Evolutionary conservation across 1,139 yeast species (phyloP), one percentile per base, ranked within the genome.

Genomic region (Taiozyma sp.): DNA sequence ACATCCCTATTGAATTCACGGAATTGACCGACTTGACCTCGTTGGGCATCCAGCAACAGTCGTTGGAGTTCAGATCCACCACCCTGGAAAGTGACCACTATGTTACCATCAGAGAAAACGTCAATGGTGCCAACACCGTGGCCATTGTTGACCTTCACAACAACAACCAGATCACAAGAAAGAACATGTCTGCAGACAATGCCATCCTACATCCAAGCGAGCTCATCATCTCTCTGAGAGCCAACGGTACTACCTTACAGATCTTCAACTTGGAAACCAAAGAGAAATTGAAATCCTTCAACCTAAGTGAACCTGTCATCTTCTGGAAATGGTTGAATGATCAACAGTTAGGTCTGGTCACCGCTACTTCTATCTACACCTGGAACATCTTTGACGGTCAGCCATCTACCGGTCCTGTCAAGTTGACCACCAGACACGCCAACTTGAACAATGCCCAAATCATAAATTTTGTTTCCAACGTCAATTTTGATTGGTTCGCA

Each of bases 141-240:
- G 97, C 97, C 48, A 93, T 95, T 62, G 81, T 95, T 58, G 93
- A 93, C 67, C 77, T 93, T 66, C 76, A 81, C 58, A 83, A 88
- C 50, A 83, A 83, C 72, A 81, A 82, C 66, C 79, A 82, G 61
- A 84, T 88, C 60, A 81, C 83, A 32, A 83, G 96, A 65, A 91
- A 95, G 72, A 87, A 88, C 68, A 95, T 95, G 97, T 81, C 89
- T 51, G 99, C 99, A 47, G 99, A 95, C 71, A 88, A 91, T 58
- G 98, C 97, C 48, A 93, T 95, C 66, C 85, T 95, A 95, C 96
- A 91, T 69, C 98, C 99, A 19, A 68, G 74, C 30, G 85, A 89
- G 68, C 81, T 84, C 70, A 91, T 93, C 58, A 91, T 95, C 62
- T 90, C 97, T 24, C 80, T 95, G 58, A 80, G 98, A 66, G 98